Base-by-base conservation (phyloP, 129 eudicot species). In the Tagetes erecta region DNA sequence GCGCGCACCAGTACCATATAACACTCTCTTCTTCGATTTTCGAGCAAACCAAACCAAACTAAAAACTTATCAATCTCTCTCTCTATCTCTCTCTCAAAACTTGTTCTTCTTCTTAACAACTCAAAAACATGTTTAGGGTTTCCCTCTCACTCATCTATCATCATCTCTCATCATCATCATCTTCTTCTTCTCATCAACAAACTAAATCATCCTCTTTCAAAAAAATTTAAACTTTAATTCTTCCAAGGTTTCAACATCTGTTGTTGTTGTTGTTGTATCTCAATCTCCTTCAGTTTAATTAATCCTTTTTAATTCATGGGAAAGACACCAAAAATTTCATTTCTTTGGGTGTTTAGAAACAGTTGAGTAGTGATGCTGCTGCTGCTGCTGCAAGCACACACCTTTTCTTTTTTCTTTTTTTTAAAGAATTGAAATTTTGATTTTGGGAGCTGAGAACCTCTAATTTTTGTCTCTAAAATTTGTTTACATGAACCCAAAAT, bases 1-100 rank as follows among this genome's bases (percentile, higher is more conserved):
- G 70, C 34, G 70, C 34, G 50, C 70, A 64, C 35, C 35, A 64
- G 68, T 46, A 62, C 44, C 87, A 83, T 77, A 80, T 67, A 78
- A 78, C 65, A 83, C 73, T 76, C 76, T 75, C 87, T 79, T 81
- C 81, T 85, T 81, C 80, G 85, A 82, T 83, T 83, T 75, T 45
- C 83, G 88, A 81, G 85, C 90, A 53, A 47, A 74, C 58, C 90
- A 53, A 47, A 74, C 47, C 67, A 57, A 44, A 74, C 27, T 53
- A 74, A 45, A 65, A 55, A 49, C 20, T 74, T 30, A 27, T 4
- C 55, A 27, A 52, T 8, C 70, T 49, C 82, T 44, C 51, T 64
- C 52, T 76, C 55, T 50, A 62, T 58, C 70, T 66, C 64, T 42
- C 34, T 67, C 53, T 71, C 46, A 47, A 68, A 67, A 51, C 55